Evolutionary conservation across 306 rosid species (phyloP).

Genomic region (Quillaja saponaria): DNA sequence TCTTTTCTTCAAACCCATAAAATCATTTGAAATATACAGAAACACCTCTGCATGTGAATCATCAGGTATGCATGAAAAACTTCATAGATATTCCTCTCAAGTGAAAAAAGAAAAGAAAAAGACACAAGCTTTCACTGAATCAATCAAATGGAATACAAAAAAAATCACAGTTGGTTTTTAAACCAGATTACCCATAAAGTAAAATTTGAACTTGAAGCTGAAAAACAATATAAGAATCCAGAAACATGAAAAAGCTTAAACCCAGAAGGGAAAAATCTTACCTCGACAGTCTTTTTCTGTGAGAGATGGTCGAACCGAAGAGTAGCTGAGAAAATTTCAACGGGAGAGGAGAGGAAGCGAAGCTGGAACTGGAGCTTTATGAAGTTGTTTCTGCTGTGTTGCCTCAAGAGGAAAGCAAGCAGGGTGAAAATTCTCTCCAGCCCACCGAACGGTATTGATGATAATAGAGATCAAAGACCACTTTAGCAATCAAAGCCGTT

Average conservation of each 20-base stretch:
- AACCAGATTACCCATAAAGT: neutral
- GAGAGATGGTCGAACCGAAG: constrained; percentile 9
- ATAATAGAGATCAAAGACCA: no score
- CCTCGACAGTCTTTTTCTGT: constrained; percentile 10
- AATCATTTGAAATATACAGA: constrained; percentile 16
- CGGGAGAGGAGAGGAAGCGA: neutral
- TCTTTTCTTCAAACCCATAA: constrained; percentile 37
- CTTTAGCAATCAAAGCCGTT: constrained; percentile 30
- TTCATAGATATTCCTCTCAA: neutral
- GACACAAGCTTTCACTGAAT: neutral
- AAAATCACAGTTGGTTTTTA: constrained; percentile 1
- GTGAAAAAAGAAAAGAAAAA: constrained; percentile 1
- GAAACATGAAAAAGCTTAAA: neutral
- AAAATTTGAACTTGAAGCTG: constrained; percentile 3
- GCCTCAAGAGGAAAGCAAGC: neutral
- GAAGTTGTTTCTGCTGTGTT: no score
- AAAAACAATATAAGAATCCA: constrained; percentile 2
- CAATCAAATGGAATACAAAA: neutral
- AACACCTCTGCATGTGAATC: constrained; percentile 30
- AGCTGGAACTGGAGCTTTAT: neutral
- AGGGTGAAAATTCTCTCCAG: no score
- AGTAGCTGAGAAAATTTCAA: constrained; percentile 1
- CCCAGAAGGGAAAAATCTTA: constrained; percentile 12
- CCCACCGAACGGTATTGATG: no score
- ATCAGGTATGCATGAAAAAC: constrained; percentile 11